These are phyloP conservation scores for Candida sp. DNA, from an alignment of 1,139 yeast genomes.

Conservation along the genomic window DNA sequence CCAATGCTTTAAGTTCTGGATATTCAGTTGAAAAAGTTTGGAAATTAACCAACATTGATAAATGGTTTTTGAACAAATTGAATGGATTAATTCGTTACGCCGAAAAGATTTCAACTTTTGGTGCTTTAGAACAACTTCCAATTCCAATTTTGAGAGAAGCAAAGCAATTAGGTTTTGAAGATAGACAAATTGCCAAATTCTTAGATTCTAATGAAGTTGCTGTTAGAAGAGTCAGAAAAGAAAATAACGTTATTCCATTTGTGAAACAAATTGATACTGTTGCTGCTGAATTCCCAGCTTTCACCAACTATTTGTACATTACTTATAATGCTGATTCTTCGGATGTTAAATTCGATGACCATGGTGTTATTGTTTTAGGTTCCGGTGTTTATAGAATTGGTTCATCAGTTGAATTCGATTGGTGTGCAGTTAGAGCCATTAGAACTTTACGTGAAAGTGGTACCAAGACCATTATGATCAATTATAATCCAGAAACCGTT, in stretches of 20 bases:
- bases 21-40: slow-evolving; percentile 92
- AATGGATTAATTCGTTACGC: slow-evolving; percentile 70
- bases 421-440: slow-evolving; percentile 96
- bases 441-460: slow-evolving; percentile 90
- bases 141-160: slow-evolving; percentile 69
- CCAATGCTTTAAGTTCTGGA: slow-evolving; percentile 83
- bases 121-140: slow-evolving; percentile 61
- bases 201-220: slow-evolving; percentile 91
- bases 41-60: slow-evolving; percentile 90
- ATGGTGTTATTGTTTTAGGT: slow-evolving; percentile 87
- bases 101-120: slow-evolving; percentile 56
- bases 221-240: slow-evolving; percentile 86
- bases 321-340: slow-evolving; percentile 93
- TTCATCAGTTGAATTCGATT: slow-evolving; percentile 91
- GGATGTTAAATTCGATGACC: slow-evolving; percentile 81
- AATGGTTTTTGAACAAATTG: slow-evolving; percentile 94
- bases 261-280: slow-evolving; percentile 98
- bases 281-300: slow-evolving; percentile 99
- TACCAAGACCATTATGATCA: slow-evolving; percentile 92
- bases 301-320: slow-evolving; percentile 90
- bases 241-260: slow-evolving; percentile 84
- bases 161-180: slow-evolving; percentile 96
- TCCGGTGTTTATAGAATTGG: slow-evolving; percentile 96
- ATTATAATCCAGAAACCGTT: slow-evolving; percentile 98
- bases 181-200: slow-evolving; percentile 92